Evolutionary conservation across 805 yeast genomes (phyloP), one percentile per base, ranked within the genome.

Genomic region (Kurtzmaniella fragi): DNA sequence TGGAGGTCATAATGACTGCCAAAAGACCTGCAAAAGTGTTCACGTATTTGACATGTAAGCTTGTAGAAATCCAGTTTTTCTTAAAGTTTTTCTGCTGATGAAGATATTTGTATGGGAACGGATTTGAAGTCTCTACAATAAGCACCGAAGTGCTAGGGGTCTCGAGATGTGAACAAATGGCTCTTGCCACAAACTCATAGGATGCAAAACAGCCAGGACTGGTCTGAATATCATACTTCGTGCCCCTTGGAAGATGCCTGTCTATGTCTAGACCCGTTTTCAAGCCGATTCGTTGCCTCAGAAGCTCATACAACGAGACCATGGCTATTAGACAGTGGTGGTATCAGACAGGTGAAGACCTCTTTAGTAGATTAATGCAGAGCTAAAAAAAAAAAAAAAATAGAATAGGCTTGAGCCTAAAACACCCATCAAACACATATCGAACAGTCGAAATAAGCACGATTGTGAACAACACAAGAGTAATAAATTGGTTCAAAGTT

Each of bases 151-250:
- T 42, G 13, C 12, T 31, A 2, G 44, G 32, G 7, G 50, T 38
- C 7, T 31, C 30, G 17, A 67, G 49, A 41, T 67, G 70, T 10
- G 62, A 53, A 8, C 50, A 47, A 6, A 64, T 47, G 9, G 63
- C 33, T n/a, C 54, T 48, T 15, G 49, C 45, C 10, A 54, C 38
- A 17, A 61, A 43, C 4, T 51, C 43, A 34, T 48, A 49, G 31
- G 50, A 37, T 0, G 52, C 57, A 11, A 39, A 32, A 42, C 57
- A 51, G 3, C 56, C 54, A 3, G 73, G 70, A n/a, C 63, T 61
- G 2, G 62, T 42, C 45, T 66, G 71, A 42, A 66, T 47, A 41
- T 67, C 72, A 36, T 57, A 56, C 6, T 67, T 45, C 9, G 64
- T 61, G 32, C 44, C 50, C 28, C 41, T 50, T 17, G 49, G 41